Evolutionary conservation across 202 grass and related monocot species (phyloP).

Genomic region (Panicum hallii): DNA sequence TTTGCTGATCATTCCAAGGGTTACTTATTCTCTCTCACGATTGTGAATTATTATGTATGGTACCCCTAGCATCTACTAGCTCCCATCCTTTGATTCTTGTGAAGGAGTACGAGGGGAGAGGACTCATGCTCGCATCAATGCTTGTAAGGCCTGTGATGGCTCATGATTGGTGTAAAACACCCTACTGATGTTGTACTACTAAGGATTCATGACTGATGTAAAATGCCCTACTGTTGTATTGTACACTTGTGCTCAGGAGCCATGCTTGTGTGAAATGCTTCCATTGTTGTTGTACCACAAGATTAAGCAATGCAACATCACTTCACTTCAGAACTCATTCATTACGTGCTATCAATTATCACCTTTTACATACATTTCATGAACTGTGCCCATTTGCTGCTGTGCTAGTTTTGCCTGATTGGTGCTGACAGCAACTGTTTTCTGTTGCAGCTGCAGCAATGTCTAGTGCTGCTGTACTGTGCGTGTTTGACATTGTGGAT

Average conservation of each 20-base stretch:
- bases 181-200: slow-evolving; percentile 19
- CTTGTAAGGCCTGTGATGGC: slow-evolving; percentile 26
- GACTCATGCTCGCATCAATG: slow-evolving; percentile 27
- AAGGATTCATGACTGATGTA: slow-evolving; percentile 38
- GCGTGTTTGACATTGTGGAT: slow-evolving; percentile 28
- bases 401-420: slow-evolving; percentile 17
- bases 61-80: slow-evolving; percentile 14
- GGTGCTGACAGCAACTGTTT: slow-evolving; percentile 4
- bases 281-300: slow-evolving; percentile 22
- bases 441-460: background rate
- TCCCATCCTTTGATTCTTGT: slow-evolving; percentile 41
- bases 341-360: background rate
- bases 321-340: background rate
- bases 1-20: slow-evolving; percentile 41
- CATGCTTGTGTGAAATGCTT: slow-evolving; percentile 33
- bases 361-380: background rate
- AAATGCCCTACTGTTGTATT: slow-evolving; percentile 17
- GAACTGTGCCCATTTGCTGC: slow-evolving; percentile 5
- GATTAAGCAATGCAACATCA: slow-evolving; percentile 24
- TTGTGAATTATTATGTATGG: slow-evolving; percentile 56
- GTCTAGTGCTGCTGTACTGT: background rate
- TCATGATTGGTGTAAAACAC: slow-evolving; percentile 44
- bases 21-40: slow-evolving; percentile 23
- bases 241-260: slow-evolving; percentile 14
- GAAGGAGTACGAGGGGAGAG: slow-evolving; percentile 33